Evolutionary conservation across 108 stramenopile genomes (phyloP), one percentile per base, ranked within the genome.

Genomic region (Cyclotella kingstonii): DNA sequence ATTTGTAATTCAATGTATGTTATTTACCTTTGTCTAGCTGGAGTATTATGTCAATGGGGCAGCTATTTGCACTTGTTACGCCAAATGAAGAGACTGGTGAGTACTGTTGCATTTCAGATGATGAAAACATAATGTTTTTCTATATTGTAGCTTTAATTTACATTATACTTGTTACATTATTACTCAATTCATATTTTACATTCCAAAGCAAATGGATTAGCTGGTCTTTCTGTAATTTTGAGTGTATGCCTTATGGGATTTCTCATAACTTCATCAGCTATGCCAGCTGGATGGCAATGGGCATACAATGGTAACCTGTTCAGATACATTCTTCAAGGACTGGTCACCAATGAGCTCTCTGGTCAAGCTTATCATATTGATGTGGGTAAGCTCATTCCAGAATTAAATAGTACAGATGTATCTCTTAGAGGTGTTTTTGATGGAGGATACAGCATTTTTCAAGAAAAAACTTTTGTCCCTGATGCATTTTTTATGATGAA

Each of bases 311-410:
- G 25, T 17, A 79, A 79, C 48, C 49, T 73, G 18, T 73, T 79
- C 50, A 66, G 42, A 8, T 79, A 79, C 34, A 79, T 79, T 43
- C 36, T 79, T 2, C 77, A 79, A 63, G 53, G 53, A 2, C 51
- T 79, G 5, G 77, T 79, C 5, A 73, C 77, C 22, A 79, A 79
- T 34, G 78, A 79, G 43, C 19, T 79, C 8, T 40, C 65, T 19
- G 67, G 67, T 23, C 29, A 44, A 39, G 21, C 49, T 18, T 78
- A 66, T 66, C 54, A 63, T 23, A 17, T 73, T 23, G 72, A 73
- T 40, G 23, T 73, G 27, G 72, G 72, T 3, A 17, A 28, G 19
- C 30, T 73, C n/a, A 34, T 73, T 21, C 40, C 45, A 27, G 56
- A 39, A 73, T 39, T 54, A 5, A 41, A 66, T 35, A 52, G 12